Percentiles rank a stretch among this genome's conserved stretches.
These are phyloP conservation scores for Pterulicium gracile DNA, from an alignment of 1,284 basidiomycete genomes.

Conservation along the genomic window DNA sequence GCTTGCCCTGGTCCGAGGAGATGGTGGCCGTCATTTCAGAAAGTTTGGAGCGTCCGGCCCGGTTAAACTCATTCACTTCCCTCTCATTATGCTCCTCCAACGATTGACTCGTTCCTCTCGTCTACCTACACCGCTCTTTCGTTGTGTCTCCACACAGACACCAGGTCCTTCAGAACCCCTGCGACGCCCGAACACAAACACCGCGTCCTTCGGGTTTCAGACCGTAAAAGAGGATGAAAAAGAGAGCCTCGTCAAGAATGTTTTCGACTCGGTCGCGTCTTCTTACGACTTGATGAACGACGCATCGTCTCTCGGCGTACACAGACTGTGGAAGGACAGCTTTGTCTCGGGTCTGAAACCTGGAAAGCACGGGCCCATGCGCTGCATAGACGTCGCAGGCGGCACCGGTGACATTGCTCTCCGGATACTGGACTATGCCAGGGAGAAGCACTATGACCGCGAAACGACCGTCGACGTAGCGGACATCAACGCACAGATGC, in stretches of 20 bases:
- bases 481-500: conserved; percentile 95
- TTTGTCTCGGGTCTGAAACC: conserved; percentile 80
- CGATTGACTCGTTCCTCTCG: background rate
- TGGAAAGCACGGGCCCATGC: conserved; percentile 56
- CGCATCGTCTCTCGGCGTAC: conserved; percentile 92
- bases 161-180: conserved; percentile 3
- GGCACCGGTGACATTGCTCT: conserved; percentile 98
- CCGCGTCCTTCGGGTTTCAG: conserved; percentile 89
- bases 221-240: conserved; percentile 75
- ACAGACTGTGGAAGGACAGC: conserved; percentile 95
- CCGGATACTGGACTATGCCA: conserved; percentile 85
- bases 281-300: conserved; percentile 99
- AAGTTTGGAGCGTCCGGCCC: conserved; percentile 1
- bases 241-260: conserved; percentile 73
- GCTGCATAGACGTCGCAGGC: conserved; percentile 93
- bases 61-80: background rate
- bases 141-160: conserved; percentile 6
- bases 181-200: conserved; percentile 16
- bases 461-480: conserved; percentile 87
- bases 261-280: conserved; percentile 94
- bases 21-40: conserved; percentile 15
- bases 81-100: background rate
- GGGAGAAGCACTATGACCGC: conserved; percentile 81
- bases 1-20: conserved; percentile 31
- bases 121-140: conserved; percentile 5